These are phyloP conservation scores for Mediolabrus comicus DNA, from an alignment of 108 stramenopile genomes.

Conservation along the genomic window DNA sequence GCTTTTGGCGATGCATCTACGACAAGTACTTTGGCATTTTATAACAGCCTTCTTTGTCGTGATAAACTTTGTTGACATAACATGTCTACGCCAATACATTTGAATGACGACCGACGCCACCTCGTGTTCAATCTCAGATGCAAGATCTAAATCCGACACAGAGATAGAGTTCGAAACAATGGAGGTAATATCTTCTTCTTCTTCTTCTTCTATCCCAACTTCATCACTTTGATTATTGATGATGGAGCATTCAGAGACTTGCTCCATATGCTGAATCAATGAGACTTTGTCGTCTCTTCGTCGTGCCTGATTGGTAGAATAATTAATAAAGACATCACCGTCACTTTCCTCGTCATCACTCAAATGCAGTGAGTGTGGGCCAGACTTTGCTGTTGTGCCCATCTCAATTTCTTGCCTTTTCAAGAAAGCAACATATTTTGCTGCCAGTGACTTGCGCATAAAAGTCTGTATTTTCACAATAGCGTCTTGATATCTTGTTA, in stretches of 20 bases:
- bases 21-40: neutral
- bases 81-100: slow-evolving; percentile 2
- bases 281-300: neutral
- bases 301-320: neutral
- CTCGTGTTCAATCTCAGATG: neutral
- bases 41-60: neutral
- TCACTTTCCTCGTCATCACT: neutral
- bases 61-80: neutral
- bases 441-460: slow-evolving; percentile 2
- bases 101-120: neutral
- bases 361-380: neutral
- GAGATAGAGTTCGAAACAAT: neutral
- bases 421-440: neutral
- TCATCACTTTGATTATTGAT: neutral
- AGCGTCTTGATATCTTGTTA: neutral
- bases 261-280: neutral
- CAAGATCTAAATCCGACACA: neutral
- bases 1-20: neutral
- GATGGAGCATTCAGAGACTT: neutral
- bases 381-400: neutral
- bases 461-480: neutral
- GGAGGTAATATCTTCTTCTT: neutral
- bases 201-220: neutral
- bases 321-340: neutral
- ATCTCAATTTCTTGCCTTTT: neutral